Evolutionary conservation across 352 stramenopile genomes (phyloP).

Genomic region (Saprolegnia diclina): DNA sequence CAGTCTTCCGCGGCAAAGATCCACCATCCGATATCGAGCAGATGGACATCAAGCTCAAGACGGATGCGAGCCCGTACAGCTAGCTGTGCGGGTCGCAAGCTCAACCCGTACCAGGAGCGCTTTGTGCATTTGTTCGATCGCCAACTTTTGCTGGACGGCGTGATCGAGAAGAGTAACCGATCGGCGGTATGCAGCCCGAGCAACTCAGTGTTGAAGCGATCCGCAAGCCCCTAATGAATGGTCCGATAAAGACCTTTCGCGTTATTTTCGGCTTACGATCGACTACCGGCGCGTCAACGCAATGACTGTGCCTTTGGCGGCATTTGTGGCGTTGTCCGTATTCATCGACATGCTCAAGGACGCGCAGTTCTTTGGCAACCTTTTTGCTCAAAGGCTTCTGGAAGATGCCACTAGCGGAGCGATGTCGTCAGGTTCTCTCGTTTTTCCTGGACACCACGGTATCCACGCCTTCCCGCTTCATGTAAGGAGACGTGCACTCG

Average conservation of each 20-base stretch:
- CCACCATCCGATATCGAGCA: no score
- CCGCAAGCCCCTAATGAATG: neutral
- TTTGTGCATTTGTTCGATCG: neutral
- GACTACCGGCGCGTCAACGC: neutral
- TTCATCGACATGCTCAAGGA: neutral
- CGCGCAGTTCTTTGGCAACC: neutral
- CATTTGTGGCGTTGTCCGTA: neutral
- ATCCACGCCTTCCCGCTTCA: neutral
- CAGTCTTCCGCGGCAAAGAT: no score
- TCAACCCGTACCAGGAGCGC: neutral
- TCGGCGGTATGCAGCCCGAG: neutral
- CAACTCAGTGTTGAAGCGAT: neutral
- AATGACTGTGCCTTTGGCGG: neutral
- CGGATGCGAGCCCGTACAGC: no score
- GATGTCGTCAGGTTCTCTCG: neutral
- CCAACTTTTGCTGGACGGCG: neutral
- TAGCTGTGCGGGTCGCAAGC: no score
- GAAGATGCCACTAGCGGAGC: neutral
- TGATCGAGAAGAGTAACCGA: neutral
- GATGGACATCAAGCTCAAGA: no score
- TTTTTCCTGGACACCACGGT: slow-evolving; percentile 8
- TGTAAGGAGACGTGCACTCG: neutral
- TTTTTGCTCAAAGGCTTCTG: slow-evolving; percentile 6
- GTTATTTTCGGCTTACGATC: neutral
- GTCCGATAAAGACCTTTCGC: neutral